Conservation (phyloP, 208 protist genomes). For the Leishmania amazonensis region DNA sequence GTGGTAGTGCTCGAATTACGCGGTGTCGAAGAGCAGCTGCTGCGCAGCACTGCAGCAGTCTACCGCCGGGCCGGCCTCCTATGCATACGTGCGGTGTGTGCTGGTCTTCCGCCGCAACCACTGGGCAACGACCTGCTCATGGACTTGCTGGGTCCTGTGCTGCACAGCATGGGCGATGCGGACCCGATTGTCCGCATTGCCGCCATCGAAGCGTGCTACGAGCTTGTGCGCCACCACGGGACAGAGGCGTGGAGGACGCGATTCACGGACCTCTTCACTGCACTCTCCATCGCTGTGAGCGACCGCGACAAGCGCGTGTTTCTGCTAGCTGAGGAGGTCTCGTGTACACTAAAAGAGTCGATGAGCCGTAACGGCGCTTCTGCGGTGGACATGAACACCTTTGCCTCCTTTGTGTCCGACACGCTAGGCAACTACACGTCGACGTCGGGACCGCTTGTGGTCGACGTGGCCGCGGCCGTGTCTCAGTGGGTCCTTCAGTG, state of each 20-base stretch:
- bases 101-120: conserved; percentile 38
- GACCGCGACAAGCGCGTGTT: conserved; percentile 64
- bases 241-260: conserved; percentile 38
- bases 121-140: conserved; percentile 27
- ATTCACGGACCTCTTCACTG: conserved; percentile 61
- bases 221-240: conserved; percentile 47
- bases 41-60: conserved; percentile 42
- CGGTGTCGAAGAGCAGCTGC: conserved; percentile 40
- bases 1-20: conserved; percentile 32
- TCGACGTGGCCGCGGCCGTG: conserved; percentile 25
- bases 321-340: conserved; percentile 63
- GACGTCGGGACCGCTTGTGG: conserved; percentile 6
- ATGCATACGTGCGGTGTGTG: conserved; percentile 46
- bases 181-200: conserved; percentile 69
- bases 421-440: conserved; percentile 38
- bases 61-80: conserved; percentile 67
- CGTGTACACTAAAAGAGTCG: conserved; percentile 52
- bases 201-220: conserved; percentile 68
- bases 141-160: conserved; percentile 38
- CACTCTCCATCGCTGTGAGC: conserved; percentile 50
- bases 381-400: conserved; percentile 32
- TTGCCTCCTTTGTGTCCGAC: conserved; percentile 42
- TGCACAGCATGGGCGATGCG: conserved; percentile 49
- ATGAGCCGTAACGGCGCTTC: conserved; percentile 40
- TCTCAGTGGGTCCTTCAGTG: conserved; percentile 66